Percentiles rank a stretch among this genome's conserved stretches.
These are phyloP conservation scores for Globisporangium acanthophoron DNA, from an alignment of 352 stramenopile species.

Conservation along the genomic window DNA sequence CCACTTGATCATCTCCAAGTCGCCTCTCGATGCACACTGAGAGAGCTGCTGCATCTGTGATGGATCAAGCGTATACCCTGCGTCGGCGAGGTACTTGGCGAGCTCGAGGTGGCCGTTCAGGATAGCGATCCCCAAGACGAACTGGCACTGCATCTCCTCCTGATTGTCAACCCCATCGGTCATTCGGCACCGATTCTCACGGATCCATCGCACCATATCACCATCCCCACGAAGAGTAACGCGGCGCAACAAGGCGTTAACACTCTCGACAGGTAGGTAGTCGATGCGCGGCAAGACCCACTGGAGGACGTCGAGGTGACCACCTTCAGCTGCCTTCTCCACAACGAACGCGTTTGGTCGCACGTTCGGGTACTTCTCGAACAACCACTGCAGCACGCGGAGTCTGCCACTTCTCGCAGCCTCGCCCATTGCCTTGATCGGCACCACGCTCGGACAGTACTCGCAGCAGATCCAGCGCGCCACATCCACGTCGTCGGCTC, in stretches of 20 bases:
- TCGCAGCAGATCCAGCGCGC: no score
- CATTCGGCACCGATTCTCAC: no score
- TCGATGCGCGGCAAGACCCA: neutral
- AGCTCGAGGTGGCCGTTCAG: neutral
- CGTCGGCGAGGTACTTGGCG: neutral
- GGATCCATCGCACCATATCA: no score
- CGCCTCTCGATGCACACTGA: constrained; percentile 3
- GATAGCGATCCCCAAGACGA: neutral
- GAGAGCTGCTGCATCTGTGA: neutral
- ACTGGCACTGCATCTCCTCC: no score
- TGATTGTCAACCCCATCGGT: no score
- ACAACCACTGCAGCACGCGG: neutral
- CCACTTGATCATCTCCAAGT: neutral
- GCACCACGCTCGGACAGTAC: no score
- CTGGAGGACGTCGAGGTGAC: neutral
- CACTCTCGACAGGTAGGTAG: neutral
- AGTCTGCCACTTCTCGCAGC: neutral
- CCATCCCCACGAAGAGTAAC: no score
- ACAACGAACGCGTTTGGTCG: neutral
- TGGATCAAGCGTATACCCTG: neutral
- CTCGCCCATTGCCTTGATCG: no score
- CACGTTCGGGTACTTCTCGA: neutral
- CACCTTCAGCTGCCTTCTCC: neutral
- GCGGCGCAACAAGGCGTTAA: no score
- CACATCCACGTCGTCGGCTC: neutral